These are phyloP conservation scores for Globisporangium barbulae DNA, from an alignment of 352 stramenopile genomes.

Conservation along the genomic window DNA sequence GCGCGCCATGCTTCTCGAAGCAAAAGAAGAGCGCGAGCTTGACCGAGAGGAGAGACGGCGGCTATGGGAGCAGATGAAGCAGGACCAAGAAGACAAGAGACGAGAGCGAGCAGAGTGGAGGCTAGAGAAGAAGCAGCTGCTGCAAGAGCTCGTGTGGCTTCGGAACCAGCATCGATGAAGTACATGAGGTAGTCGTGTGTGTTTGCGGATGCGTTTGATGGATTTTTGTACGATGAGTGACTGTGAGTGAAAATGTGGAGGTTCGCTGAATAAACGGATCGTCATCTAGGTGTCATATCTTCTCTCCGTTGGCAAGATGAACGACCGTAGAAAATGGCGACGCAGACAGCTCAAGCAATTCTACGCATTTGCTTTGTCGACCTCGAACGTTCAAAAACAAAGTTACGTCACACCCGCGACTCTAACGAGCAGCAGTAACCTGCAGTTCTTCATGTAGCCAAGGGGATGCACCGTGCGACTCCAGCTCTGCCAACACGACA, in stretches of 20 bases:
- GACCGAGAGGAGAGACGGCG: neutral
- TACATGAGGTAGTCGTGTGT: neutral
- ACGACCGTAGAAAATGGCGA: no score
- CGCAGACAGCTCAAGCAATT: no score
- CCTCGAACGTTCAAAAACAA: no score
- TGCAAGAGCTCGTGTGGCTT: neutral
- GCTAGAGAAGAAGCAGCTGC: neutral
- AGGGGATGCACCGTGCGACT: no score
- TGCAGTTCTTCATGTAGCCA: no score
- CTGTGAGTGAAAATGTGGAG: neutral
- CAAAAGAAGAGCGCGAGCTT: slow-evolving; percentile 1
- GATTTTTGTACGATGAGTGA: neutral
- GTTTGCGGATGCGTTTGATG: neutral
- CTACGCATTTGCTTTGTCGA: no score
- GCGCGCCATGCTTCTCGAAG: neutral
- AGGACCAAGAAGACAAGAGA: neutral
- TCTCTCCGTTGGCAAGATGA: no score
- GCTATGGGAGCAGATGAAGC: slow-evolving; percentile 1
- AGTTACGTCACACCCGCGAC: no score
- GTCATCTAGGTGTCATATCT: no score
- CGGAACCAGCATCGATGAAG: slow-evolving; percentile 3
- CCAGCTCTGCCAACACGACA: no score
- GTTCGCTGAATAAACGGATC: neutral
- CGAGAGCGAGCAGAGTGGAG: slow-evolving; percentile 1
- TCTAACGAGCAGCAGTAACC: no score